These are phyloP conservation scores for Lepraria neglecta DNA, from an alignment of 495 filamentous ascomycete species.

Conservation along the genomic window DNA sequence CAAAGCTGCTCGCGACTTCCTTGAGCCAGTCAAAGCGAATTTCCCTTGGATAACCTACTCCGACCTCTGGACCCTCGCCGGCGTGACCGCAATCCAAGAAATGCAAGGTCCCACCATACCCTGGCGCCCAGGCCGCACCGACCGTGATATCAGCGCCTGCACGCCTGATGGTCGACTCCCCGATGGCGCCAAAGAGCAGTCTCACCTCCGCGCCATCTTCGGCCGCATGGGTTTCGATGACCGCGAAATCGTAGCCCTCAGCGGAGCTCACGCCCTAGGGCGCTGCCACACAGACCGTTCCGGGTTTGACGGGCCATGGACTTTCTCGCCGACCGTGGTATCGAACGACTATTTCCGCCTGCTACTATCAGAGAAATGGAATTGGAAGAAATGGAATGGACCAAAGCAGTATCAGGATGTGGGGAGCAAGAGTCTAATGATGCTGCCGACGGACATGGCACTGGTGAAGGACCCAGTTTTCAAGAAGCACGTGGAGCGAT, in stretches of 20 bases:
- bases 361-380: constrained; percentile 87
- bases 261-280: constrained; percentile 86
- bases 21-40: constrained; percentile 81
- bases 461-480: constrained; percentile 85
- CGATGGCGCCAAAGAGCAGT: constrained; percentile 71
- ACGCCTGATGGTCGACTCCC: constrained; percentile 95
- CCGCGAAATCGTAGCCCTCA: constrained; percentile 87
- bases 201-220: constrained; percentile 89
- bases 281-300: constrained; percentile 85
- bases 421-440: constrained; percentile 83
- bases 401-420: constrained; percentile 81
- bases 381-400: constrained; percentile 87
- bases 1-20: constrained; percentile 80
- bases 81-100: constrained; percentile 85
- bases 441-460: constrained; percentile 89
- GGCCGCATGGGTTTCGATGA: constrained; percentile 97
- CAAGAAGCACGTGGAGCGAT: constrained; percentile 76
- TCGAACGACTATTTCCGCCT: constrained; percentile 93
- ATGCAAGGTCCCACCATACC: constrained; percentile 85
- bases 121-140: constrained; percentile 81
- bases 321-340: constrained; percentile 88
- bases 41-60: constrained; percentile 96
- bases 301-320: constrained; percentile 91
- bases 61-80: constrained; percentile 91
- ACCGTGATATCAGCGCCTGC: constrained; percentile 77